Evolutionary conservation across 225 moss, liverwort and hornwort genomes (phyloP), one percentile per base, ranked within the genome.

Genomic region (Pleurozium schreberi): DNA sequence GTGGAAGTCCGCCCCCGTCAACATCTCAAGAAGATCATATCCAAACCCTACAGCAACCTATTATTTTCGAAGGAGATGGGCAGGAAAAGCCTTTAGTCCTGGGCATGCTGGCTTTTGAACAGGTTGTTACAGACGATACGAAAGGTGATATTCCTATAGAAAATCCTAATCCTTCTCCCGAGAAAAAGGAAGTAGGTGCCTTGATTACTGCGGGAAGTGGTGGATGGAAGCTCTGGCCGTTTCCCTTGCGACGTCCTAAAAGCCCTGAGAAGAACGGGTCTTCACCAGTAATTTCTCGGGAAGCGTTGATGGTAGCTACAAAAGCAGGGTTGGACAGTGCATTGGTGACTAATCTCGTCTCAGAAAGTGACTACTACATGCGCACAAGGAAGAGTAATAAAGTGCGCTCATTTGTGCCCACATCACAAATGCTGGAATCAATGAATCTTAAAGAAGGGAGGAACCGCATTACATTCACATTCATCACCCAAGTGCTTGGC

Each of bases 401-500:
- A 92, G 95, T 96, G 79, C 93, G 97, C 70, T 96, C 96, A 62
- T 96, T 95, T 90, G 88, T 96, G 85, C 98, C 98, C 79, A 96
- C 95, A 75, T 97, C 98, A 57, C 92, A 95, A 90, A 97, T 97
- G 96, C 93, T 99, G 87, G 92, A 93, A 53, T 93, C 96, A 71
- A 94, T 99, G 94, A 93, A 96, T 90, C 96, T 99, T 57, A 99
- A 94, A 80, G 97, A 99, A 93, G 98, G 98, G 82, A 96, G 93
- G 76, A 99, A 99, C 88, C 95, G 94, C 70, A 96, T 99, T 77
- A 99, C 98, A 50, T 99, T 99, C 80, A 96, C 98, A 23, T 99
- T 97, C 82, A 88, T 91, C 68, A 97, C 98, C 58, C 93, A 95
- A n/a, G 89, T 99, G 88, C 95, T 95, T 90, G 97, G 98, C 84